phyloP scores from a whole-genome alignment of 2,329 filamentous ascomycete genomes.

The Canariomyces notabilis region DNA sequence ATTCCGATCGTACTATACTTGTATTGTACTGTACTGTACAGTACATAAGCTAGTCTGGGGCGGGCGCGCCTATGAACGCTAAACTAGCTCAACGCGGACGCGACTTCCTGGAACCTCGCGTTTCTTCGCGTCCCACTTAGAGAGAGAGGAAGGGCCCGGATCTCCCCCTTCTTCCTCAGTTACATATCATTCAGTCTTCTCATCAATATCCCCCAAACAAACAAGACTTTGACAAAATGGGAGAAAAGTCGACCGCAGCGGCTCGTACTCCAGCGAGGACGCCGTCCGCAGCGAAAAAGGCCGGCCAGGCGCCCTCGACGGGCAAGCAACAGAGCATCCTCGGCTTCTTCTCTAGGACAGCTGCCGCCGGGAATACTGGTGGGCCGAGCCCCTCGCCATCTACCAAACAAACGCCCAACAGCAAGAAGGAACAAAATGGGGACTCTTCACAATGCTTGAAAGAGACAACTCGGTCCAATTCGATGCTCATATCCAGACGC shows the following conservation, averaged over 20 bases:
- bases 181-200: no score
- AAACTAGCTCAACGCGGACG: slow-evolving; percentile 14
- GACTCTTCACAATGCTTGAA: slow-evolving; percentile 38
- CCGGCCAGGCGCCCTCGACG: slow-evolving; percentile 41
- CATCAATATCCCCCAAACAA: neutral
- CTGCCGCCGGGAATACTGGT: slow-evolving; percentile 35
- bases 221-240: slow-evolving; percentile 22
- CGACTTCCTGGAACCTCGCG: slow-evolving; percentile 21
- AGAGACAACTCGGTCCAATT: slow-evolving; percentile 45
- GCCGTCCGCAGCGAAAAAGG: slow-evolving; percentile 35
- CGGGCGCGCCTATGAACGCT: neutral
- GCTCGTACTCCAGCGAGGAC: slow-evolving; percentile 35
- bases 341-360: slow-evolving; percentile 70
- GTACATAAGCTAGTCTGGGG: no score
- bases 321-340: slow-evolving; percentile 67
- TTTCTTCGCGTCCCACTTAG: slow-evolving; percentile 23
- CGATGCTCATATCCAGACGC: slow-evolving; percentile 36
- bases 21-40: no score
- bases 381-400: slow-evolving; percentile 26
- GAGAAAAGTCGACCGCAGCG: slow-evolving; percentile 24
- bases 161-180: neutral
- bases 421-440: slow-evolving; percentile 26
- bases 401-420: slow-evolving; percentile 25
- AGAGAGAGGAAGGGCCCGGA: neutral
- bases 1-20: no score